Evolutionary conservation across 2,329 filamentous ascomycete genomes (phyloP).

Genomic region (Penicillium expansum): DNA sequence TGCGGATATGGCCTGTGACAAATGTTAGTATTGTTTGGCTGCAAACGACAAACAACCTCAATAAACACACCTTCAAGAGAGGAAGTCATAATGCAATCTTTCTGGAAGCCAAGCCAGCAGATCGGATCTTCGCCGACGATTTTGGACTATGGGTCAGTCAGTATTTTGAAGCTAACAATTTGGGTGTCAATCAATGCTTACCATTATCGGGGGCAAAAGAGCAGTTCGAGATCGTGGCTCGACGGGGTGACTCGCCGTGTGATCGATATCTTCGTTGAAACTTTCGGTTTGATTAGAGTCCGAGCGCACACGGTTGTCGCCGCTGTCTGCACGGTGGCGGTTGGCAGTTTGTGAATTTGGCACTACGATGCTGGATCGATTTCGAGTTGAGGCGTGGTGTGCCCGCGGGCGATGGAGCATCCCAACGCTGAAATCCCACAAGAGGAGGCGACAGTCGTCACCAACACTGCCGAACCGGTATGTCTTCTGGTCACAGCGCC

Average conservation of each 20-base stretch:
- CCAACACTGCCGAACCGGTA: constrained; percentile 96
- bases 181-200: constrained; percentile 44
- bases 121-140: constrained; percentile 80
- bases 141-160: constrained; percentile 61
- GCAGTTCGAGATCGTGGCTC: constrained; percentile 81
- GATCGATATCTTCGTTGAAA: constrained; percentile 49
- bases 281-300: constrained; percentile 62
- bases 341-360: constrained; percentile 42
- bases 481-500: constrained; percentile 92
- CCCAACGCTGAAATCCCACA: constrained; percentile 97
- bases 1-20: constrained; percentile 66
- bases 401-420: constrained; percentile 92
- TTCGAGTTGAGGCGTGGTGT: constrained; percentile 38
- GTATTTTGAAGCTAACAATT: neutral
- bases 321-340: constrained; percentile 62
- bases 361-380: constrained; percentile 37
- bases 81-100: constrained; percentile 87
- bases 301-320: constrained; percentile 61
- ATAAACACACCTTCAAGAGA: constrained; percentile 74
- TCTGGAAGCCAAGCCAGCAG: constrained; percentile 88
- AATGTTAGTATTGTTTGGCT: constrained; percentile 11
- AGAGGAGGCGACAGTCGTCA: constrained; percentile 81
- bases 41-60: constrained; percentile 7
- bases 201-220: constrained; percentile 85
- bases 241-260: constrained; percentile 71